Evolutionary conservation across 2,329 filamentous ascomycete species (phyloP).

Genomic region (Pseudocercospora crystallina): DNA sequence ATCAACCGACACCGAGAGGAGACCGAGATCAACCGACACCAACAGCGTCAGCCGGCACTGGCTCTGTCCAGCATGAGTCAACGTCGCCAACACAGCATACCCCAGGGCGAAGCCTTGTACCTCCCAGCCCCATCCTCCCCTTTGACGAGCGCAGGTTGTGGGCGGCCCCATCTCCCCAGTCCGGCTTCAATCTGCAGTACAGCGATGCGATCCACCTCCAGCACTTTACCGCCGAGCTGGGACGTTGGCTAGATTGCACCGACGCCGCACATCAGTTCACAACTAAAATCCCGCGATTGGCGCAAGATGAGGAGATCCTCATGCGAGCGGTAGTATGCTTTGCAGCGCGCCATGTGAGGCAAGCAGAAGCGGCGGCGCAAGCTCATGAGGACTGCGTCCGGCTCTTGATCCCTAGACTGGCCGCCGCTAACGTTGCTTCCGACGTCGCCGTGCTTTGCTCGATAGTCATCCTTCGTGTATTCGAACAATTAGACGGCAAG

Average conservation of each 20-base stretch:
- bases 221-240: slow-evolving; percentile 10
- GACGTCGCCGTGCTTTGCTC: slow-evolving; percentile 24
- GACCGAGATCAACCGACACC: no score
- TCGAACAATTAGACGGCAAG: slow-evolving; percentile 29
- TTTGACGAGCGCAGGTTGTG: background rate
- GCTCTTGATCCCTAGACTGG: slow-evolving; percentile 15
- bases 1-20: no score
- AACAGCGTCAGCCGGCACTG: background rate
- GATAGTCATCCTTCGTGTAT: slow-evolving; percentile 28
- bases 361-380: slow-evolving; percentile 4
- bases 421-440: slow-evolving; percentile 5
- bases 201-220: slow-evolving; percentile 5
- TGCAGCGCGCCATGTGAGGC: slow-evolving; percentile 12
- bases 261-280: slow-evolving; percentile 13
- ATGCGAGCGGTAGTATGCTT: slow-evolving; percentile 1
- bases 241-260: slow-evolving; percentile 10
- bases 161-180: background rate
- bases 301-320: slow-evolving; percentile 1
- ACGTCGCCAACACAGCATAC: background rate
- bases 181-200: slow-evolving; percentile 1
- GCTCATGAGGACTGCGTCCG: slow-evolving; percentile 14
- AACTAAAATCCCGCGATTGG: slow-evolving; percentile 1
- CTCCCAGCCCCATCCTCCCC: background rate
- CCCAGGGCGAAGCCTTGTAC: background rate
- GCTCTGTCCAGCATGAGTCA: background rate